Percentiles rank a stretch among this genome's conserved stretches.
phyloP scores from a whole-genome alignment of 2,329 filamentous ascomycete species.

The Claviceps sp. region DNA sequence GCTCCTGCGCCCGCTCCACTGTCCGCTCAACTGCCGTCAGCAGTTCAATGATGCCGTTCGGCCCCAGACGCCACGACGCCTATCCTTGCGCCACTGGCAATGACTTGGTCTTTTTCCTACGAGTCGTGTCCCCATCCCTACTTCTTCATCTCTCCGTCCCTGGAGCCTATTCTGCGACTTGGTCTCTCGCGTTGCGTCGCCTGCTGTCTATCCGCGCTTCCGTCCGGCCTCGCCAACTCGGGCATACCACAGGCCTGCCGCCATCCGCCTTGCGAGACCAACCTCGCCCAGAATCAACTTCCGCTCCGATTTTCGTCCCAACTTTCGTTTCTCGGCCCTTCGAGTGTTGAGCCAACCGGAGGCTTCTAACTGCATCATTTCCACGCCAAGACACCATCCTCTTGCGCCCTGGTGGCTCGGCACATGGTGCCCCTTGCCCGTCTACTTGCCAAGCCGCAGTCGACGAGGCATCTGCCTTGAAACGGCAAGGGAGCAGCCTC shows the following conservation, averaged over 20 bases:
- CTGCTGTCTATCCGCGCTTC: background rate
- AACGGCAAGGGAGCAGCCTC: no score
- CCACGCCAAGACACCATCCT: background rate
- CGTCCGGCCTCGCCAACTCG: background rate
- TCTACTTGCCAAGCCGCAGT: background rate
- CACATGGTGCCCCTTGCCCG: background rate
- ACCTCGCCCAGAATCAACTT: no score
- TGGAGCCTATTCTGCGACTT: background rate
- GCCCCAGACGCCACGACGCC: background rate
- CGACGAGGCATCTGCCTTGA: no score
- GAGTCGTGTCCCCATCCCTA: background rate
- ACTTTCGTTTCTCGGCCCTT: background rate
- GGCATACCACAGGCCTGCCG: background rate
- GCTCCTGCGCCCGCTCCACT: no score
- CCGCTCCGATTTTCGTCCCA: background rate
- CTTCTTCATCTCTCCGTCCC: background rate
- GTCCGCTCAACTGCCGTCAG: no score
- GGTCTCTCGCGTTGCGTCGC: background rate
- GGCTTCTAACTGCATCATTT: conserved; percentile 1
- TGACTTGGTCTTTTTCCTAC: background rate
- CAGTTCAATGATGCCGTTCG: no score
- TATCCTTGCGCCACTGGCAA: background rate
- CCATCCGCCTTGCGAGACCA: background rate
- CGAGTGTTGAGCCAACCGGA: background rate
- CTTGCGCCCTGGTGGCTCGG: background rate